A percentile compares a stretch with the other conserved stretches of the same genome.
These are phyloP conservation scores for Hyaloscypha hepaticicola DNA, from an alignment of 495 filamentous ascomycete genomes.

Conservation along the genomic window DNA sequence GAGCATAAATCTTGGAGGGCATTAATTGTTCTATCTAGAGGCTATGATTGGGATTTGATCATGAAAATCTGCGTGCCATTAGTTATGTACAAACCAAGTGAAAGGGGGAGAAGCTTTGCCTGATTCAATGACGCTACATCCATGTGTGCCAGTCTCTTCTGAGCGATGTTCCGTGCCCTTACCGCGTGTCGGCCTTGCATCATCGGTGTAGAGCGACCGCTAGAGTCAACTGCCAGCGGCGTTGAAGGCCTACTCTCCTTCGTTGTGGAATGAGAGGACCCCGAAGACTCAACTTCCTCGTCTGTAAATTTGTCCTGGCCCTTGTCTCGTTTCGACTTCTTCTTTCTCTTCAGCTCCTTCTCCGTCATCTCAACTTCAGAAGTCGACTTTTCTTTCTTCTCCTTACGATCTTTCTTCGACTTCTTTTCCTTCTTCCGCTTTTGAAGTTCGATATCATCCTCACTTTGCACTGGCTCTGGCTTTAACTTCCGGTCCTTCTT, in stretches of 20 bases:
- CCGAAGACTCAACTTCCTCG: constrained; percentile 24
- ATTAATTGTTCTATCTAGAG: constrained; percentile 11
- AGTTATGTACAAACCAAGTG: constrained; percentile 30
- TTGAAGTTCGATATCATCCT: constrained; percentile 39
- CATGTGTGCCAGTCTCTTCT: constrained; percentile 72
- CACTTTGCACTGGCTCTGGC: constrained; percentile 25
- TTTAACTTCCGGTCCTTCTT: constrained; percentile 15
- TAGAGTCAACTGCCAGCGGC: constrained; percentile 28
- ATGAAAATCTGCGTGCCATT: constrained; percentile 64
- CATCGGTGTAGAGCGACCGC: constrained; percentile 38
- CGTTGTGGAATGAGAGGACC: constrained; percentile 30
- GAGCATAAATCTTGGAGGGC: no score
- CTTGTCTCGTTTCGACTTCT: constrained; percentile 24
- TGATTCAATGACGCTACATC: constrained; percentile 74
- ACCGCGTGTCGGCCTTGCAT: constrained; percentile 59
- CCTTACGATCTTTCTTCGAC: constrained; percentile 35
- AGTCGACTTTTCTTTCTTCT: constrained; percentile 35
- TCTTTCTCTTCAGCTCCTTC: constrained; percentile 36
- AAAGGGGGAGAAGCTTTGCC: constrained; percentile 42
- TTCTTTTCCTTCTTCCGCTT: constrained; percentile 35
- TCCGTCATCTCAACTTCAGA: constrained; percentile 26
- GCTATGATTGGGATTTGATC: constrained; percentile 52
- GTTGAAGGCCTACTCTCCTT: constrained; percentile 31
- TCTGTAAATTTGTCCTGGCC: constrained; percentile 24
- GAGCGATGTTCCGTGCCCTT: constrained; percentile 69